These are phyloP conservation scores for Incumbomyces lentus DNA, from an alignment of 2,329 filamentous ascomycete genomes.

Conservation along the genomic window DNA sequence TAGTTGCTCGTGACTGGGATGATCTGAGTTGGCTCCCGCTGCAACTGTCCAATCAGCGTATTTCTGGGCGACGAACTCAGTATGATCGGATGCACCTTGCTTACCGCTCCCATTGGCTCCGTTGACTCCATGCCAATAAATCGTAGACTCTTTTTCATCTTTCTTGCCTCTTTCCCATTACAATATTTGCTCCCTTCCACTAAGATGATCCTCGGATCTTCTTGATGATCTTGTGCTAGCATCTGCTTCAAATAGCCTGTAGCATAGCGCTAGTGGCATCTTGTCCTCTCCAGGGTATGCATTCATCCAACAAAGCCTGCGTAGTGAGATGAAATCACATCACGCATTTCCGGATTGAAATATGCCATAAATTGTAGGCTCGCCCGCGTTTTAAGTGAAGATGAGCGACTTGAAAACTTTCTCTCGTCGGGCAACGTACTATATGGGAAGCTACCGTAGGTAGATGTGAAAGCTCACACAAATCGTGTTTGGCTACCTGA, in stretches of 20 bases:
- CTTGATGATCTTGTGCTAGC: background rate
- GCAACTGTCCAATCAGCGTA: conserved; percentile 13
- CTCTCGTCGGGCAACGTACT: too few species aligned
- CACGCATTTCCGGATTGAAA: too few species aligned
- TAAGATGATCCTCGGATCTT: conserved; percentile 9
- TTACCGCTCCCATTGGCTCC: conserved; percentile 7
- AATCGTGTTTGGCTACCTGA: background rate
- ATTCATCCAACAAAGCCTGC: too few species aligned
- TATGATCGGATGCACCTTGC: conserved; percentile 1
- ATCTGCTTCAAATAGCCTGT: background rate
- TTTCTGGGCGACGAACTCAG: background rate
- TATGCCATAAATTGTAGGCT: too few species aligned
- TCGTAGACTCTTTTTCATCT: conserved; percentile 7
- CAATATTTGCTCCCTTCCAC: conserved; percentile 14
- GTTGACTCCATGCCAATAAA: background rate
- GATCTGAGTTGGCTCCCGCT: conserved; percentile 10
- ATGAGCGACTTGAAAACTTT: too few species aligned
- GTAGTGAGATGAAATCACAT: too few species aligned
- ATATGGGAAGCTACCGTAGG: background rate
- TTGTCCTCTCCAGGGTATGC: background rate
- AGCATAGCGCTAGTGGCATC: background rate
- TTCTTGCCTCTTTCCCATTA: conserved; percentile 9
- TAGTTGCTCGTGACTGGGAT: conserved; percentile 13
- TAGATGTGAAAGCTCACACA: background rate
- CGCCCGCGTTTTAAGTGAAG: too few species aligned